These are phyloP conservation scores for Diaporthe caulivora DNA, from an alignment of 2,329 filamentous ascomycete genomes.

Conservation along the genomic window DNA sequence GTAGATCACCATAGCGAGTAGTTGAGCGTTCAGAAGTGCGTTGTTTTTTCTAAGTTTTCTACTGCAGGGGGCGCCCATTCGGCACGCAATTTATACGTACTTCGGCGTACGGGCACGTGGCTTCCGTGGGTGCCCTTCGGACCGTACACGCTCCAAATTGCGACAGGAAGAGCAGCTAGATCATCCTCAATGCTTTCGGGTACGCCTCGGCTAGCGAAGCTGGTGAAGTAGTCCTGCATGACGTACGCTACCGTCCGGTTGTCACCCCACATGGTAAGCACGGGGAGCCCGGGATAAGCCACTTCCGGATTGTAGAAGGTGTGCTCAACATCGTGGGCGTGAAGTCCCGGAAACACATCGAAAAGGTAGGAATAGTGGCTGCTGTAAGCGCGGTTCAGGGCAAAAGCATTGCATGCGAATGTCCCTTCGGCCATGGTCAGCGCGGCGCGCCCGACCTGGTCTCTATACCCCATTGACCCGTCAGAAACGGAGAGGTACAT, in stretches of 20 bases:
- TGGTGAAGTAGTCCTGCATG: slow-evolving; percentile 8
- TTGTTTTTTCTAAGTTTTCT: no score
- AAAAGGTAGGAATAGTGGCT: background rate
- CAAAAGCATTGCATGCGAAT: background rate
- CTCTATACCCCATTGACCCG: background rate
- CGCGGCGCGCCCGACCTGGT: background rate
- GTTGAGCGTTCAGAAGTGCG: no score
- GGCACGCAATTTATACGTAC: no score
- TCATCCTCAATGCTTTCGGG: background rate
- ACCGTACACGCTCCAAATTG: no score
- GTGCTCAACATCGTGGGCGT: background rate
- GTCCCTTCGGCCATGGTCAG: background rate
- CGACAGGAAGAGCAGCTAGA: background rate
- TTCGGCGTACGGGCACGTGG: no score
- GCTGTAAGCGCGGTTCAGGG: background rate
- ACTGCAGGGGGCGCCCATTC: no score
- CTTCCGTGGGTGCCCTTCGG: no score
- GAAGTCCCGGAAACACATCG: background rate
- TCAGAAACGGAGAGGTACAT: background rate
- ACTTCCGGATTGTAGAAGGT: background rate
- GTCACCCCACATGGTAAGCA: background rate
- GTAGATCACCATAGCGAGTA: no score
- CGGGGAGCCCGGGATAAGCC: background rate
- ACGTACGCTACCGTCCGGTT: background rate
- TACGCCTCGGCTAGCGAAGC: background rate